Evolutionary conservation across 371 early-diverging fungal species (phyloP).

Genomic region (Syncephalastrum racemosum): DNA sequence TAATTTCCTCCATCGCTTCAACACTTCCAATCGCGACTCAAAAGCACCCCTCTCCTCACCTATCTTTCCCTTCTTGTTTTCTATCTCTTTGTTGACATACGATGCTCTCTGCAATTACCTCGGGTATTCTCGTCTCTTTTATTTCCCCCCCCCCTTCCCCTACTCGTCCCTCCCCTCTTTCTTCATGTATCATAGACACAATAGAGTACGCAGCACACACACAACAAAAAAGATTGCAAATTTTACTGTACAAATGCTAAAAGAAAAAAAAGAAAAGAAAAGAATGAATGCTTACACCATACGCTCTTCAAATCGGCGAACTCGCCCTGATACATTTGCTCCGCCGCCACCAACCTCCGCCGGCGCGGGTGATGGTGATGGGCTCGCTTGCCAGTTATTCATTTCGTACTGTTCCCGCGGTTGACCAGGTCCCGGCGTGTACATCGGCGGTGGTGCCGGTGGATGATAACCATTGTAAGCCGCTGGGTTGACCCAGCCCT

Average conservation of each 20-base stretch:
- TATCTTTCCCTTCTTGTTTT: no score
- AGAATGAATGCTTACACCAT: constrained; percentile 3
- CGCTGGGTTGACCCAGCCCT: constrained; percentile 55
- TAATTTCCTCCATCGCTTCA: no score
- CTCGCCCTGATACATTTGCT: constrained; percentile 6
- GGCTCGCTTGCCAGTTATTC: constrained; percentile 15
- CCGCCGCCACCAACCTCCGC: not conserved
- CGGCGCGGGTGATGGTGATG: constrained; percentile 5
- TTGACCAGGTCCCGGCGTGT: constrained; percentile 12
- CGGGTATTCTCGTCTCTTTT: no score
- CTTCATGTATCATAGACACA: no score
- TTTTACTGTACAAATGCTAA: not conserved
- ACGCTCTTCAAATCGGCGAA: constrained; percentile 9
- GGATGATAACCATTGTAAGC: constrained; percentile 49
- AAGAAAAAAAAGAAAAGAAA: not conserved
- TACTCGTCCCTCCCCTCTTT: no score
- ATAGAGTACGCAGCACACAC: no score
- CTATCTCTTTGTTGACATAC: no score
- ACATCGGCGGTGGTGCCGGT: constrained; percentile 21
- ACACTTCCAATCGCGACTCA: no score
- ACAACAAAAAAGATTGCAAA: no score
- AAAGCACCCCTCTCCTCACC: no score
- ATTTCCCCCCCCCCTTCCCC: no score
- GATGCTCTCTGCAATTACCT: no score
- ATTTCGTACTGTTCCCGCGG: constrained; percentile 24